phyloP scores from a whole-genome alignment of 805 yeast species.

The Candida khao-thaluensis region DNA sequence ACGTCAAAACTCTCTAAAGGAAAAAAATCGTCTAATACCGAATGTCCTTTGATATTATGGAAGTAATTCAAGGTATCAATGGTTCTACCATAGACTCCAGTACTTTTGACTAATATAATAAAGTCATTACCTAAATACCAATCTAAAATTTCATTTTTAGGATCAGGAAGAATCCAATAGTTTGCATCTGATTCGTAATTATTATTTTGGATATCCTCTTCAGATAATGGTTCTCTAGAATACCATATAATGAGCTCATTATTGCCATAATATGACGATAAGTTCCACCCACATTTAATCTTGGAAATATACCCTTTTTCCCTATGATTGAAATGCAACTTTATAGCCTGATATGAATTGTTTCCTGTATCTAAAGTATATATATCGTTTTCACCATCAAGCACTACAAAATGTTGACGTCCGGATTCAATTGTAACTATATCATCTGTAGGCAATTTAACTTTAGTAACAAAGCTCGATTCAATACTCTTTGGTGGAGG shows the following conservation, averaged over 20 bases:
- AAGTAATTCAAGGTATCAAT: constrained; percentile 14
- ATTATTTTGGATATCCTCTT: constrained; percentile 19
- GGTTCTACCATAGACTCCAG: constrained; percentile 10
- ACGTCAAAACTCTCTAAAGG: constrained; percentile 20
- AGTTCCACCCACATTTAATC: constrained; percentile 68
- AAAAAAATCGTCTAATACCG: constrained; percentile 12
- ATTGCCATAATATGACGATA: constrained; percentile 49
- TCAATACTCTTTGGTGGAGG: constrained; percentile 13
- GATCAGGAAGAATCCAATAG: constrained; percentile 41
- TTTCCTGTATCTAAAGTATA: constrained; percentile 64
- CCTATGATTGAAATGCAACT: constrained; percentile 30
- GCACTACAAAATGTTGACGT: constrained; percentile 59
- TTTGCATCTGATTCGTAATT: constrained; percentile 30
- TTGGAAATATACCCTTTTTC: constrained; percentile 28
- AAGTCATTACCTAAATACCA: constrained; percentile 54
- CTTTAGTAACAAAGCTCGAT: constrained; percentile 25
- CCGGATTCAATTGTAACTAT: constrained; percentile 60
- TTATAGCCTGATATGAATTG: constrained; percentile 36
- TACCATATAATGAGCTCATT: constrained; percentile 60
- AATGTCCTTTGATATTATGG: constrained; percentile 18
- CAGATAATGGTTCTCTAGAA: constrained; percentile 22
- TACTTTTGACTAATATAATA: constrained; percentile 46
- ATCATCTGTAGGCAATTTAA: constrained; percentile 19
- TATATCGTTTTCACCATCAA: constrained; percentile 48
- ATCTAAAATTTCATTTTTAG: constrained; percentile 46